Evolutionary conservation across 202 grass and related monocot genomes (phyloP), one percentile per base, ranked within the genome.

Genomic region (Eragrostis tef): DNA sequence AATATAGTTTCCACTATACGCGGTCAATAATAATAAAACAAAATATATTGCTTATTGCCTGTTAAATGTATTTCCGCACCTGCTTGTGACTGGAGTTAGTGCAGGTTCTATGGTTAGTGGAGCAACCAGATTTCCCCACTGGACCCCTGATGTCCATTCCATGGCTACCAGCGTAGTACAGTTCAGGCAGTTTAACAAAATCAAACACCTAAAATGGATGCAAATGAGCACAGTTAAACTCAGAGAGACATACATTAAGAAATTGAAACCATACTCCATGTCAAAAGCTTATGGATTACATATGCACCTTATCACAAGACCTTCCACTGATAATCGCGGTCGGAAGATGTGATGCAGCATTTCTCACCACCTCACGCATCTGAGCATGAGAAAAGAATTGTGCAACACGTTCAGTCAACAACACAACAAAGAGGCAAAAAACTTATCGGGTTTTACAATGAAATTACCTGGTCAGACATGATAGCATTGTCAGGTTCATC

Each of bases 81-180:
- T 86, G 70, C 6, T 74, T 70, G 6, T 77, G 50, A 39, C 41
- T 80, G n/a, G 64, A 83, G 43, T 31, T 81, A 7, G 44, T 58
- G 25, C 59, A 73, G 57, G 50, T 78, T 51, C 27, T 68, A 62
- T 65, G 73, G 41, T 79, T 29, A 58, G 59, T 49, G 43, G 15
- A n/a, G 16, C 27, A 80, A 31, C 41, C 67, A 56, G 36, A 69
- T 74, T 68, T 21, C 45, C 67, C 85, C 14, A 79, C 15, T 78
- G 87, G 86, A 70, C 84, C 81, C 77, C 89, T 85, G 34, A 87
- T 89, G 42, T 92, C 90, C 84, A 89, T 89, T 64, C 87, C 87
- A 82, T 92, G 90, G 46, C 90, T 89, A 71, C 90, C 90, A 81
- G 90, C 90, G 73, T 92, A 92, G 74, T 92, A 84, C 17, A 92